Base-by-base conservation (phyloP, 2,329 filamentous ascomycete genomes). In the Fonsecaea pedrosoi region DNA sequence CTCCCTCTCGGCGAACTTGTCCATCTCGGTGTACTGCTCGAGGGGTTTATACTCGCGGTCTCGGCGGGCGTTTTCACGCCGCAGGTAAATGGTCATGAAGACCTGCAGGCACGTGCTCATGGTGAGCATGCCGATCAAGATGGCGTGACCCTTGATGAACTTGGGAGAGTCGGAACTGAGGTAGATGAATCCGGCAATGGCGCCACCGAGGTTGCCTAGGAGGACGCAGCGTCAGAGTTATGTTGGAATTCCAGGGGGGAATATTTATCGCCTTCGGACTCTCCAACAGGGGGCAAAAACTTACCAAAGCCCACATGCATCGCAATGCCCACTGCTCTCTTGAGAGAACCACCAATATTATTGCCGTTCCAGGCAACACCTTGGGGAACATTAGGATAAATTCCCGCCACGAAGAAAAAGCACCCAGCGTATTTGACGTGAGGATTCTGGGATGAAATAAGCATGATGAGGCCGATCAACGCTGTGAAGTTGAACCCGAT, bases 271-370 rank as follows among this genome's bases (percentile, higher is more conserved):
- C 42, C 12, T 58, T 21, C 55, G 8, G 35, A 30, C 32, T 8
- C 5, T 96, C 87, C 6, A 32, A 32, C 45, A 93, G 92, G 37
- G 37, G 76, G 95, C 96, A 55, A 55, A 97, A 97, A 81, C 75
- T 97, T 97, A 50, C 94, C 94, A 91, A 92, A 96, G 18, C 90
- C 93, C 66, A 97, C 95, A 62, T 97, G 90, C 70, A 97, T 88
- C 0, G 94, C 94, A 0, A 97, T 81, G 0, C 92, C 92, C n/a
- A 97, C 90, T 38, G 92, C 94, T 37, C 94, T 87, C 82, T 97
- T 97, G 80, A 96, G 96, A 1, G 94, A 91, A 13, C 94, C 80
- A 78, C 97, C 94, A 40, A 89, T 86, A 70, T 97, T 97, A 80
- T 97, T 97, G 58, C 89, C 88, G 21, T 89, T 83, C 94, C 94